Evolutionary conservation across 208 protist genomes (phyloP).

Genomic region (Trypanosoma vivax): DNA sequence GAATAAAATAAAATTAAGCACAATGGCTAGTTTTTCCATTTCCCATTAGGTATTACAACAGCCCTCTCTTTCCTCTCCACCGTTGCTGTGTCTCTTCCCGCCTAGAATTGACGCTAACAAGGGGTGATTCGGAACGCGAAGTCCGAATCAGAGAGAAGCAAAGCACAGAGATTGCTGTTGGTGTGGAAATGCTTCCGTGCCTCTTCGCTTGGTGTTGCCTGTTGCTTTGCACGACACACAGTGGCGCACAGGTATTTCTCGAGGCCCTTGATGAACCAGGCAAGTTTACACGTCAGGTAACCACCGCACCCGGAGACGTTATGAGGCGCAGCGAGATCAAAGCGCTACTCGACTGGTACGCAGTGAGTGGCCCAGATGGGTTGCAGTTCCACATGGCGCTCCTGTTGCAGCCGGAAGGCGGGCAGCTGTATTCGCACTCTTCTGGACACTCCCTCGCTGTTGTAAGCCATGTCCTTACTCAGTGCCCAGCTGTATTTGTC

Average conservation of each 20-base stretch:
- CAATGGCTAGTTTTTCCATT: too few relatives aligned
- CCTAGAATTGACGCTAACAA: too few relatives aligned
- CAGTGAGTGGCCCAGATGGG: not conserved
- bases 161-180: too few relatives aligned
- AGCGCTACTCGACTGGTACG: constrained; percentile 16
- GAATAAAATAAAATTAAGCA: too few relatives aligned
- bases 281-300: constrained; percentile 2
- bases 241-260: too few relatives aligned
- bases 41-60: too few relatives aligned
- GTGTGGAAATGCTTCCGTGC: not conserved
- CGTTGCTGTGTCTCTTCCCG: too few relatives aligned
- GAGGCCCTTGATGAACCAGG: constrained; percentile 4
- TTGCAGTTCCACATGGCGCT: constrained; percentile 16
- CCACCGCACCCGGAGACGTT: constrained; percentile 1
- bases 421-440: not conserved
- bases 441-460: constrained; percentile 9
- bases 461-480: constrained; percentile 1
- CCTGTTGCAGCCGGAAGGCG: constrained; percentile 1
- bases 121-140: too few relatives aligned
- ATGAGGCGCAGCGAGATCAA: constrained; percentile 7
- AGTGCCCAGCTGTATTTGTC: not conserved
- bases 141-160: too few relatives aligned
- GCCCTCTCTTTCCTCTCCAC: too few relatives aligned
- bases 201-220: not conserved
- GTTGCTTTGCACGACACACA: too few relatives aligned